Evolutionary conservation across 1,284 basidiomycete genomes (phyloP).

Genomic region (Microbotryomycetes sp.): DNA sequence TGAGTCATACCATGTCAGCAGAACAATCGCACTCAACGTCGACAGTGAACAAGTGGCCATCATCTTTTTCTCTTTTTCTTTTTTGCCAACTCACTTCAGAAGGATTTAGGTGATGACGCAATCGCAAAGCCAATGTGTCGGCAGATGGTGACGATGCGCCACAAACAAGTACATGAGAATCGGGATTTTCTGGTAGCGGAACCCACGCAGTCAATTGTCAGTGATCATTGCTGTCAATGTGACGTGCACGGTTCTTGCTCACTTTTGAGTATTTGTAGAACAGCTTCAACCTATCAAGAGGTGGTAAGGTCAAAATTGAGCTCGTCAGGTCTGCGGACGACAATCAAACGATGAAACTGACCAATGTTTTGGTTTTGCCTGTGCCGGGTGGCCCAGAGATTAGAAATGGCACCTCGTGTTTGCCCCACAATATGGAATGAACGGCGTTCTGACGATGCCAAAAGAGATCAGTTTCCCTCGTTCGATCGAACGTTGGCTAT

Average conservation of each 20-base stretch:
- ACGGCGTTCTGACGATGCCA: slow-evolving; percentile 31
- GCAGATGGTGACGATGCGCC: slow-evolving; percentile 44
- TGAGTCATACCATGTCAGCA: background rate
- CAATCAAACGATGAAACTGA: too few relatives aligned
- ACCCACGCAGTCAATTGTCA: background rate
- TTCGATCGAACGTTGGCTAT: background rate
- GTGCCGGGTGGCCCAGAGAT: slow-evolving; percentile 36
- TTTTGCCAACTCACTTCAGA: background rate
- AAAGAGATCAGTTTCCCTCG: background rate
- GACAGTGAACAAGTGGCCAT: background rate
- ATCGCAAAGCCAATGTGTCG: slow-evolving; percentile 44
- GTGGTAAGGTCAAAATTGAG: too few relatives aligned
- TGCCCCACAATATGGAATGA: slow-evolving; percentile 27
- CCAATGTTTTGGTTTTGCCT: slow-evolving; percentile 45
- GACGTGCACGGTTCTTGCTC: too few relatives aligned
- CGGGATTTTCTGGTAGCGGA: slow-evolving; percentile 22
- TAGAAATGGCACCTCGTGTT: slow-evolving; percentile 32
- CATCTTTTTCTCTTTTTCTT: slow-evolving; percentile 33
- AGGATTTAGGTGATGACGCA: slow-evolving; percentile 28
- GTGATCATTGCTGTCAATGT: too few relatives aligned
- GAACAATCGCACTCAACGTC: too few relatives aligned
- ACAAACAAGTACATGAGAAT: slow-evolving; percentile 41
- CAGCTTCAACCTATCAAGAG: slow-evolving; percentile 34
- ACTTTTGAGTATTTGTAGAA: slow-evolving; percentile 40
- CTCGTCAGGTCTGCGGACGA: too few relatives aligned